Percentiles rank a stretch among this genome's conserved stretches.
Evolutionary conservation across 768 basidiomycete species (phyloP).

Genomic region (Leucocoprinus leucothites): DNA sequence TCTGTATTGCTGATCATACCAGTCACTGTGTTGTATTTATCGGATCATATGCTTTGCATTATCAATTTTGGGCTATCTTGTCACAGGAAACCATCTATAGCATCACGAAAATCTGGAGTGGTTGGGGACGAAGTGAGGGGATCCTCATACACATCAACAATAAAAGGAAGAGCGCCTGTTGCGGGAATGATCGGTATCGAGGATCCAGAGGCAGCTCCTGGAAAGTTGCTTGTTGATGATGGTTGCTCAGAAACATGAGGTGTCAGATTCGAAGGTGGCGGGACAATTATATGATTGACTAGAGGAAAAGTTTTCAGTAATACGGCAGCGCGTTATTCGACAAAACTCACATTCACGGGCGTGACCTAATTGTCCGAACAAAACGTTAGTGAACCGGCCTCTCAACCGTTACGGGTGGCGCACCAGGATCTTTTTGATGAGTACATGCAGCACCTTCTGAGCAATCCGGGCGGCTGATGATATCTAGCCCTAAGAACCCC

Average conservation of each 20-base stretch:
- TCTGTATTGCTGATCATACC: slow-evolving; percentile 6
- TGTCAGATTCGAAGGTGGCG: slow-evolving; percentile 14
- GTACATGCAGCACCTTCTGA: slow-evolving; percentile 56
- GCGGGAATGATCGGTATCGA: background rate
- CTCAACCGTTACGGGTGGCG: slow-evolving; percentile 30
- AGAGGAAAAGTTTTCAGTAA: slow-evolving; percentile 10
- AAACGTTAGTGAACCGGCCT: background rate
- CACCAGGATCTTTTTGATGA: slow-evolving; percentile 58
- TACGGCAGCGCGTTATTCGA: background rate
- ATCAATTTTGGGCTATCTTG: background rate
- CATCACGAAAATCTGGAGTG: slow-evolving; percentile 16
- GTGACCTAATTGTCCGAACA: slow-evolving; percentile 45
- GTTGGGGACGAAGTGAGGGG: background rate
- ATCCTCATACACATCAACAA: slow-evolving; percentile 1
- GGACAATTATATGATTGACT: slow-evolving; percentile 43
- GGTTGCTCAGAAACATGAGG: background rate
- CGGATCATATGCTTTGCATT: slow-evolving; percentile 7
- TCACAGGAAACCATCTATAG: slow-evolving; percentile 13
- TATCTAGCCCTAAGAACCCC: slow-evolving; percentile 53
- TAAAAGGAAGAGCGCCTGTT: background rate
- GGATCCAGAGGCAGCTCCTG: background rate
- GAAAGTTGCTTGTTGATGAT: background rate
- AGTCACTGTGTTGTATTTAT: slow-evolving; percentile 8
- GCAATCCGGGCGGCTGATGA: slow-evolving; percentile 68
- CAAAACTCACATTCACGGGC: slow-evolving; percentile 69